Conservation (phyloP, 805 yeast species). For the Ogataea haglerorum region DNA sequence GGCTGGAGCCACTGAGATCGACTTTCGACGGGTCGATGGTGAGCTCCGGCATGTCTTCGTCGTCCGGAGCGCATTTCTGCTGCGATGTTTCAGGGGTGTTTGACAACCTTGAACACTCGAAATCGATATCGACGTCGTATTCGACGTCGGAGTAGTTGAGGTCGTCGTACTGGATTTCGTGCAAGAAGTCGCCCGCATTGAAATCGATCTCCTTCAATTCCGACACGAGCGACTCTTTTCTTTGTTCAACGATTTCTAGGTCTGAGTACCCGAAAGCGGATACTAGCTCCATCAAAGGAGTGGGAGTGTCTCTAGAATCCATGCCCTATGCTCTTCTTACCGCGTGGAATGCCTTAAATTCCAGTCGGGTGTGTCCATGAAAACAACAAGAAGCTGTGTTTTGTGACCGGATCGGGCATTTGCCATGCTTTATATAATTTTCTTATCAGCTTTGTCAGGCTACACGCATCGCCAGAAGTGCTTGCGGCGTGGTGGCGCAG, state of each 20-base stretch:
- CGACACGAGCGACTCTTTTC: constrained; percentile 9
- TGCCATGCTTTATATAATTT: constrained; percentile 9
- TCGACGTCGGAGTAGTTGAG: constrained; percentile 16
- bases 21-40: constrained; percentile 17
- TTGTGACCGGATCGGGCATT: constrained; percentile 4
- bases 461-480: constrained; percentile 2
- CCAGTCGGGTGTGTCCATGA: constrained; percentile 7
- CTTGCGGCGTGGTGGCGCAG: constrained; percentile 12
- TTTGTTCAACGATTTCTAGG: constrained; percentile 4
- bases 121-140: constrained; percentile 15
- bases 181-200: constrained; percentile 15
- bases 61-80: constrained; percentile 6
- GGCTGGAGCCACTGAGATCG: constrained; percentile 2
- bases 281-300: constrained; percentile 12
- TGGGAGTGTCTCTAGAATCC: constrained; percentile 11
- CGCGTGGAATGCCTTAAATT: constrained; percentile 2
- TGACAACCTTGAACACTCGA: constrained; percentile 5
- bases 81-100: constrained; percentile 18
- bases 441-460: constrained; percentile 8
- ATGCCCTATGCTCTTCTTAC: constrained; percentile 6
- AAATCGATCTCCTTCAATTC: constrained; percentile 15
- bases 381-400: constrained; percentile 7
- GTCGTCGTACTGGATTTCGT: constrained; percentile 17
- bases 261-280: constrained; percentile 6
- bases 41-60: constrained; percentile 11